Base-by-base conservation (phyloP, 768 basidiomycete species). In the Paxillus rubicundulus region DNA sequence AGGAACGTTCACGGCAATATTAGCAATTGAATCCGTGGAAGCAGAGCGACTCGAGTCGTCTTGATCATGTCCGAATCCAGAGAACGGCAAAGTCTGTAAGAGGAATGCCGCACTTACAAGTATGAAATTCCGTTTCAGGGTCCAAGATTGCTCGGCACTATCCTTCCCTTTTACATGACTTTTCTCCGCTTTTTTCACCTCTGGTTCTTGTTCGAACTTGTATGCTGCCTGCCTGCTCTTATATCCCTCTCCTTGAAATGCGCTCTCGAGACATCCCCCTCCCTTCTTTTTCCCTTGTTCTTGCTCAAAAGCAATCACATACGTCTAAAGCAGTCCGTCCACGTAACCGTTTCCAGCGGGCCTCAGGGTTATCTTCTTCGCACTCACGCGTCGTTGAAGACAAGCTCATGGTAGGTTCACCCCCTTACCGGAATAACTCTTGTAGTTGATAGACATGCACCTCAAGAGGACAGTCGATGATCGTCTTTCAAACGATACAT, bases 381-480 rank as follows among this genome's bases (percentile, higher is more conserved):
- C 18, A 28, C 17, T 16, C 37, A 10, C 47, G n/a, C n/a, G 18
- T 49, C 28, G 32, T 30, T 6, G 50, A 52, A 17, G 50, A 52
- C 27, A 14, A 45, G 16, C 44, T 52, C n/a, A 52, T 52, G 50
- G 50, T 45, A 52, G 34, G 50, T 45, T 41, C n/a, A 42, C n/a
- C 7, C 34, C 24, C 27, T 37, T 37, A 9, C 17, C 30, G n/a
- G 20, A 27, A 24, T 20, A 45, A 13, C 16, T 4, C 9, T 17
- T 16, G 33, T n/a, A 38, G 20, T 21, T 30, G 34, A 45, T 10
- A 38, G 20, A 27, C 27, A 24, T 24, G 20, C 12, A 30, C 27
- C n/a, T 36, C 37, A 37, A 49, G 47, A 49, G 37, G 30, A 52
- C 50, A 18, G 44, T 52, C 24, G 50, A 52, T n/a, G 50, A 52